phyloP scores from a whole-genome alignment of 2,329 filamentous ascomycete species.

The Sporothrix schenckii region DNA sequence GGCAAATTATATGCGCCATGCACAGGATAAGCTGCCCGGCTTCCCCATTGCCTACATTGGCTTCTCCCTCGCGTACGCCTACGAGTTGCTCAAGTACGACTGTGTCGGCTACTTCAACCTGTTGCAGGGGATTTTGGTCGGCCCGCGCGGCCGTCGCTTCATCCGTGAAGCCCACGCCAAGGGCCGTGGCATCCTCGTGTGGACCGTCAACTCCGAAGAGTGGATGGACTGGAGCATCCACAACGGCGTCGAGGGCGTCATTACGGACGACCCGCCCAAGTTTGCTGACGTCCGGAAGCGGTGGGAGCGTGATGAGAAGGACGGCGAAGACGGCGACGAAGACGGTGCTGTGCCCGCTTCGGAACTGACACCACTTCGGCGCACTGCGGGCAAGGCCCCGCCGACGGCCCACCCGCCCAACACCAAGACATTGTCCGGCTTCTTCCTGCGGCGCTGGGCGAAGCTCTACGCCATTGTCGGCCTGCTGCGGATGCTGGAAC shows the following conservation, averaged over 20 bases:
- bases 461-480: conserved; percentile 32
- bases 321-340: neutral
- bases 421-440: conserved; percentile 26
- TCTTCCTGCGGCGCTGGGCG: conserved; percentile 35
- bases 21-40: conserved; percentile 62
- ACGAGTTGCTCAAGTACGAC: conserved; percentile 66
- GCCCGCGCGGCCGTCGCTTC: conserved; percentile 68
- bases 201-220: conserved; percentile 81
- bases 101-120: conserved; percentile 73
- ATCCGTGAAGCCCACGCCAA: conserved; percentile 60
- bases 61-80: conserved; percentile 67
- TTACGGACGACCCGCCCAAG: conserved; percentile 78
- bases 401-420: conserved; percentile 29
- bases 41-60: conserved; percentile 71
- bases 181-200: conserved; percentile 68
- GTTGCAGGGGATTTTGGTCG: conserved; percentile 67
- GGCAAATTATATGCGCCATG: conserved; percentile 69
- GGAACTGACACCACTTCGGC: conserved; percentile 1
- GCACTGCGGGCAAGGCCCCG: neutral
- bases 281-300: conserved; percentile 64
- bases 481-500: conserved; percentile 29
- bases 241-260: conserved; percentile 71
- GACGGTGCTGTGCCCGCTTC: neutral
- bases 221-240: conserved; percentile 82
- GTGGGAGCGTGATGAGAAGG: conserved; percentile 16